Evolutionary conservation across 306 rosid species (phyloP).

Genomic region (Dryas alaskensis): DNA sequence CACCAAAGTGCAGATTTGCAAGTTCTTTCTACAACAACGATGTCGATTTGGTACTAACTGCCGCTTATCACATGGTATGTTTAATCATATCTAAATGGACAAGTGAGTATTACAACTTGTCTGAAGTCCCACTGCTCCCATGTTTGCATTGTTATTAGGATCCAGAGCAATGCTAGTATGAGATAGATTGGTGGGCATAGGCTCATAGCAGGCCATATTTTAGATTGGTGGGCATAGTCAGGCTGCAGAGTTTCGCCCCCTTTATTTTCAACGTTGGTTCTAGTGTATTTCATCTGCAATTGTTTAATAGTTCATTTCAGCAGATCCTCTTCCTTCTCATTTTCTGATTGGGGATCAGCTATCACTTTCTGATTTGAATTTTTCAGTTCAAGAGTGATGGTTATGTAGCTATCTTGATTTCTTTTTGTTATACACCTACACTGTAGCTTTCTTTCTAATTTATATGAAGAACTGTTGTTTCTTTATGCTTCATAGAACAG

Average conservation of each 20-base stretch:
- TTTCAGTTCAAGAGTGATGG: neutral
- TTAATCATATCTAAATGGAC: conserved; percentile 30
- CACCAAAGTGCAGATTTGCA: conserved; percentile 96
- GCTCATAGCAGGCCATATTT: neutral
- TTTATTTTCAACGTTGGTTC: neutral
- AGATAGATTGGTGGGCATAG: conserved; percentile 24
- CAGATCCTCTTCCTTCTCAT: neutral
- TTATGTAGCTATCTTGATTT: neutral
- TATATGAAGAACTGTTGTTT: neutral
- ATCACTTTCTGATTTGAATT: neutral
- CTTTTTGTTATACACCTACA: neutral
- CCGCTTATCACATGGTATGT: conserved; percentile 97
- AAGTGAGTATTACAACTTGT: conserved; percentile 20
- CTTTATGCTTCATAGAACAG: neutral
- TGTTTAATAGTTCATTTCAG: neutral
- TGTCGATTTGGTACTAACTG: conserved; percentile 90
- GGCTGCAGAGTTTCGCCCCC: neutral
- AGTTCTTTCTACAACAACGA: conserved; percentile 88
- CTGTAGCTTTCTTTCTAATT: neutral
- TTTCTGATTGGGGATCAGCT: neutral
- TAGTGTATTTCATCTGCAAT: neutral
- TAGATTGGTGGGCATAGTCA: neutral
- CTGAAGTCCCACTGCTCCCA: conserved; percentile 11
- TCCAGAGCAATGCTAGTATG: conserved; percentile 11
- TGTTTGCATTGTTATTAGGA: conserved; percentile 15